Conservation (phyloP, 768 basidiomycete species). For the Gautieria morchelliformis region DNA sequence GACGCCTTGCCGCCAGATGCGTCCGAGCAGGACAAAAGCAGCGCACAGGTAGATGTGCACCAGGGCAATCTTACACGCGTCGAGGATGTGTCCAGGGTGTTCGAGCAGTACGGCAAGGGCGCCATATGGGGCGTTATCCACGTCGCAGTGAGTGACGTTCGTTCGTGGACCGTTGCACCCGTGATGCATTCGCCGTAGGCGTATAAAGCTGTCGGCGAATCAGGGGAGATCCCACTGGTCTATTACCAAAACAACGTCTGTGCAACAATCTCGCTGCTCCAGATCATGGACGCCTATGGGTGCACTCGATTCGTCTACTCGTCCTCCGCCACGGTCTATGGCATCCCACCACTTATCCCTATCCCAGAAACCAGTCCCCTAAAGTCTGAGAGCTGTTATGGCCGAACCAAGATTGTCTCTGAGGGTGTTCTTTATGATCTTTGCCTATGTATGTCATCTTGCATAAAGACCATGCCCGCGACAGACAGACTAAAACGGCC, state of each 20-base stretch:
- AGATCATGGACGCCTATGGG: constrained; percentile 77
- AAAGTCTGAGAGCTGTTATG: constrained; percentile 87
- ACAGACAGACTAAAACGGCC: background rate
- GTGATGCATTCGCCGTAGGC: constrained; percentile 41
- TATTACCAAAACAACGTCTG: constrained; percentile 94
- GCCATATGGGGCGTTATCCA: constrained; percentile 97
- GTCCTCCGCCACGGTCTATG: constrained; percentile 97
- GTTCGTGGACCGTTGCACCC: background rate
- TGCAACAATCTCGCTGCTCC: constrained; percentile 77
- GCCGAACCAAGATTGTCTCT: constrained; percentile 91
- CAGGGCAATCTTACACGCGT: constrained; percentile 66
- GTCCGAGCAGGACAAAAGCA: constrained; percentile 58
- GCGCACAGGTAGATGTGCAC: constrained; percentile 61
- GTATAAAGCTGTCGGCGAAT: constrained; percentile 96
- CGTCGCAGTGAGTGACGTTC: constrained; percentile 60
- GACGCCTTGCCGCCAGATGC: constrained; percentile 59
- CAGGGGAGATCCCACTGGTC: constrained; percentile 80
- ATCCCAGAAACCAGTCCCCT: constrained; percentile 89
- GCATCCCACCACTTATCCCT: constrained; percentile 83
- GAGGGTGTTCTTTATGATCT: constrained; percentile 87
- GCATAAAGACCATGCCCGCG: background rate
- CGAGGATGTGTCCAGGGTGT: constrained; percentile 66
- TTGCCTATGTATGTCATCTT: constrained; percentile 50
- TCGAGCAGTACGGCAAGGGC: constrained; percentile 76
- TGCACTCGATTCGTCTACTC: constrained; percentile 91